Base-by-base conservation (phyloP, 2,329 filamentous ascomycete genomes). In the Chaetomiaceae sp. region DNA sequence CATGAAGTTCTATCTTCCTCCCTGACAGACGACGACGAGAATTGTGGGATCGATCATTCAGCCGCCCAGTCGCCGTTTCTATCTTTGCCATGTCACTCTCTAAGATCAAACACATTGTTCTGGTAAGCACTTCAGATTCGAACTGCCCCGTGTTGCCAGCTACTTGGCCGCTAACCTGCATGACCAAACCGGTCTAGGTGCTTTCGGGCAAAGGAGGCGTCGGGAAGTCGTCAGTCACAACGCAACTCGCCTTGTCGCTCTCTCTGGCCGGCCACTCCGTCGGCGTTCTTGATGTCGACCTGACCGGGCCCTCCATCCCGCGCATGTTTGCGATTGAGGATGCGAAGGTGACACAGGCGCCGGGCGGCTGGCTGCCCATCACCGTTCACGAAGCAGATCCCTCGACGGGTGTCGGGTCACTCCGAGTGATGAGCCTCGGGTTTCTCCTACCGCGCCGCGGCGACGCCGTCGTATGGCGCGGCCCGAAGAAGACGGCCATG, bases 401-500 rank as follows among this genome's bases (percentile, higher is more conserved):
- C 3, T 60, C 65, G 6, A 61, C 64, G 22, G 74, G 73, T 3
- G 68, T 81, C 19, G 86, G 86, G 1, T 72, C 81, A 27, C 72
- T 91, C 9, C 77, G 81, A 50, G 93, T 88, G 65, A 96, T 97
- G 86, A 95, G 88, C 45, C 74, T 98, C 1, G 93, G 90, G 3
- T 97, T 98, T 60, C 76, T 98, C 6, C 76, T 98, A 6, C 82
- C 84, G 3, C 79, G 82, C 51, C 75, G 91, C 57, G 87, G 86
- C 52, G 89, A 96, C 58, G 91, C 93, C 0, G 90, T 98, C 0
- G 93, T 98, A 32, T 98, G 93, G 93, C 81, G 93, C 43, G 93
- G 93, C 0, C 93, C 93, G 2, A 98, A 98, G 69, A 98, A 98
- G 71, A 98, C 93, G 4, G 93, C 93, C 41, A 98, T 98, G 93